Evolutionary conservation across 805 yeast species (phyloP).

Genomic region (Wickerhamiella alocasiicola): DNA sequence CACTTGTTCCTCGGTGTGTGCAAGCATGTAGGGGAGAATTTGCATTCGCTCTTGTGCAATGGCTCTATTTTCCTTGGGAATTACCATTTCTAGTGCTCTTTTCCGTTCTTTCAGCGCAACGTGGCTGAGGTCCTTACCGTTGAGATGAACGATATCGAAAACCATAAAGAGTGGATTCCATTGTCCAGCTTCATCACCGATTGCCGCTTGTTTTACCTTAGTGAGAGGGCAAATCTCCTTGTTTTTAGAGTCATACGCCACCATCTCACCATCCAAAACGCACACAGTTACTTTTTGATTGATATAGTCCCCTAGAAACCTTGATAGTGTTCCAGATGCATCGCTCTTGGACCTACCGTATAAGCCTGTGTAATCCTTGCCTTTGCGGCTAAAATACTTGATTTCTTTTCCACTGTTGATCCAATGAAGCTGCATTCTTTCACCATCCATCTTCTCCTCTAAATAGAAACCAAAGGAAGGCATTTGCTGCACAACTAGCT

Average conservation of each 20-base stretch:
- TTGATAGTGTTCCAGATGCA: constrained; percentile 40
- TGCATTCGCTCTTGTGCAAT: constrained; percentile 16
- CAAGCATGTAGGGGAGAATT: constrained; percentile 28
- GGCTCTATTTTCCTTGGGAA: constrained; percentile 27
- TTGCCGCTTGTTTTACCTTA: constrained; percentile 57
- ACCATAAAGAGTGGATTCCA: constrained; percentile 33
- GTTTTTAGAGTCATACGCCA: constrained; percentile 57
- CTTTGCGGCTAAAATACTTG: constrained; percentile 50
- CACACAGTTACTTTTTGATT: constrained; percentile 25
- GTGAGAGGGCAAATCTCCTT: constrained; percentile 62
- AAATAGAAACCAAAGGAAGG: constrained; percentile 41
- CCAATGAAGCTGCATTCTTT: constrained; percentile 69
- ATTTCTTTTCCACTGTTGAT: constrained; percentile 33
- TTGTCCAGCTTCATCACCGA: constrained; percentile 25
- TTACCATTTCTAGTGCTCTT: constrained; percentile 34
- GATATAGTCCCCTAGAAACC: constrained; percentile 33
- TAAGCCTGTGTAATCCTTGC: constrained; percentile 56
- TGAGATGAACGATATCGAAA: constrained; percentile 62
- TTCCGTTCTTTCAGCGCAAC: constrained; percentile 47
- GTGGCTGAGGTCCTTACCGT: constrained; percentile 49
- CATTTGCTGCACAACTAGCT: constrained; percentile 29
- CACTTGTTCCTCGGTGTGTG: constrained; percentile 40
- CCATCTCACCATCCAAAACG: constrained; percentile 85
- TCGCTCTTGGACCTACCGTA: constrained; percentile 44
- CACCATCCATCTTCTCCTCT: constrained; percentile 93